Conservation (phyloP, 257 asterid genomes). For the Thymus mandschuricus region DNA sequence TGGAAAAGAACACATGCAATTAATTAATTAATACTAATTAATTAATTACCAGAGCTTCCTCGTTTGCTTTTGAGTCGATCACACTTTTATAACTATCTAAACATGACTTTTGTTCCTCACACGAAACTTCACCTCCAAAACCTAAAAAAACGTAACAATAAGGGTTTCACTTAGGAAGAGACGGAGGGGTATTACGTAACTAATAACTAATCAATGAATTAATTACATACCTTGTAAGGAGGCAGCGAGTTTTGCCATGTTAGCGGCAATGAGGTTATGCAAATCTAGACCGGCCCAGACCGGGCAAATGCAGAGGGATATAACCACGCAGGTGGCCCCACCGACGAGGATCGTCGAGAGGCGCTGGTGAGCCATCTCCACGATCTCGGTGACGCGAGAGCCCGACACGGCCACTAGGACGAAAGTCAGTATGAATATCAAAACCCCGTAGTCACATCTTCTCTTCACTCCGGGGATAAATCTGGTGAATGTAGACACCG, state of each 20-base stretch:
- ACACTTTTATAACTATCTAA: slow-evolving; percentile 45
- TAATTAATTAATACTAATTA: background rate
- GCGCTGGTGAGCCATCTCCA: slow-evolving; percentile 62
- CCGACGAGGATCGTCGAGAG: slow-evolving; percentile 61
- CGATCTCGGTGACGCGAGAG: slow-evolving; percentile 44
- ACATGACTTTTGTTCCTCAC: slow-evolving; percentile 37
- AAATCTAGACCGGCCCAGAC: slow-evolving; percentile 93
- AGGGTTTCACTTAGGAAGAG: too few species aligned
- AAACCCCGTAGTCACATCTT: slow-evolving; percentile 69
- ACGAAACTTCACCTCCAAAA: slow-evolving; percentile 49
- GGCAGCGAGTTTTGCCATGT: slow-evolving; percentile 51
- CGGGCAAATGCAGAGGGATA: slow-evolving; percentile 56
- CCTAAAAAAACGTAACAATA: slow-evolving; percentile 12
- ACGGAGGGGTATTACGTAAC: too few species aligned
- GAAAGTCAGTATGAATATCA: slow-evolving; percentile 70
- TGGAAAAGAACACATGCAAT: too few species aligned
- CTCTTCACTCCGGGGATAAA: slow-evolving; percentile 59
- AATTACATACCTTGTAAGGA: slow-evolving; percentile 53
- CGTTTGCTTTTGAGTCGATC: slow-evolving; percentile 53
- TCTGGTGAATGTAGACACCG: slow-evolving; percentile 51
- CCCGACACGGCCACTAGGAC: slow-evolving; percentile 73
- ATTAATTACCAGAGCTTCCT: slow-evolving; percentile 63
- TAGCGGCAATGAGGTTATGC: slow-evolving; percentile 44
- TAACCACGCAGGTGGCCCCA: slow-evolving; percentile 53
- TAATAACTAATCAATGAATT: too few species aligned